Conservation (phyloP, 305 asterid genomes). For the Fraxinus greggii region DNA sequence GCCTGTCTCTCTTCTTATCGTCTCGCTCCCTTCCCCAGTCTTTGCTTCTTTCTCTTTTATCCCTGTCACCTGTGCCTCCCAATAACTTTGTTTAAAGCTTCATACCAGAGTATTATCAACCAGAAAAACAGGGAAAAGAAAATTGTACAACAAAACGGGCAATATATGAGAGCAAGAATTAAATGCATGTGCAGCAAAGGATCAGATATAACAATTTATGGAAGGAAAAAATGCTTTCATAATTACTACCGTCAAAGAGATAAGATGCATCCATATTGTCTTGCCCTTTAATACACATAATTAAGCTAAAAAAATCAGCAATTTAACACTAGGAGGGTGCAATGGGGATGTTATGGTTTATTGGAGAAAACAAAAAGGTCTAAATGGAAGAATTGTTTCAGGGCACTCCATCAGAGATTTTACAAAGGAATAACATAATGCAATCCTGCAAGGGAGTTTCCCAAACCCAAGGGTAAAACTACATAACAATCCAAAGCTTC, state of each 20-base stretch:
- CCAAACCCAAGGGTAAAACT: neutral
- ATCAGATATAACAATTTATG: neutral
- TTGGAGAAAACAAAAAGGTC: neutral
- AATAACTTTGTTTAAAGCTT: constrained; percentile 11
- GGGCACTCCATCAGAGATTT: neutral
- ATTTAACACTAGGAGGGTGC: neutral
- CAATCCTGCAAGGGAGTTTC: neutral
- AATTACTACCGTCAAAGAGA: neutral
- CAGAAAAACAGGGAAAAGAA: neutral
- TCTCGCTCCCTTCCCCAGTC: constrained; percentile 69
- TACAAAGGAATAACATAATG: neutral
- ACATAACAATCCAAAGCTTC: neutral
- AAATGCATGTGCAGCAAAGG: neutral
- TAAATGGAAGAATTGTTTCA: neutral
- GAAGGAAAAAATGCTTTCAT: neutral
- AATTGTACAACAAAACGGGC: neutral
- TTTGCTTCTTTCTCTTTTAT: constrained; percentile 65
- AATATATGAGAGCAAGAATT: neutral
- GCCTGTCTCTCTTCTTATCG: constrained; percentile 62
- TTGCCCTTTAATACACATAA: neutral
- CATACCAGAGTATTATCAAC: neutral
- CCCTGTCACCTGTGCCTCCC: constrained; percentile 59
- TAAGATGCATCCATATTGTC: neutral
- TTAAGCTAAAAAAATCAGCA: neutral
- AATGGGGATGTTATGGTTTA: neutral